These are phyloP conservation scores for Acer saccharum DNA, from an alignment of 345 rosid species.

Conservation along the genomic window DNA sequence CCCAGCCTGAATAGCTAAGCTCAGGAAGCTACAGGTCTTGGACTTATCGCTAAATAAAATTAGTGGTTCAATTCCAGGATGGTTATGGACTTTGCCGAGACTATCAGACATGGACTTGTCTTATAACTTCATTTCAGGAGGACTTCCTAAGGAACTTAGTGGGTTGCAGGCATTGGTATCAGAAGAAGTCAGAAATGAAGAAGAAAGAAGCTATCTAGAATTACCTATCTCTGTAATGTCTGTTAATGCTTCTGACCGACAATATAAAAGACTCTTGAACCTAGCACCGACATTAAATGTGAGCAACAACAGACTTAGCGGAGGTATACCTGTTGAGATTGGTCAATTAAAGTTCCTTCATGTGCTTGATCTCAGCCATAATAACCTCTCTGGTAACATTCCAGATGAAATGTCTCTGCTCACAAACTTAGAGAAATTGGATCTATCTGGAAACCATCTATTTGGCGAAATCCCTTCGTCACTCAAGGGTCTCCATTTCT, in stretches of 20 bases:
- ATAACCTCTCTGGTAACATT: too few species aligned
- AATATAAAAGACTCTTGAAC: constrained; percentile 7
- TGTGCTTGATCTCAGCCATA: constrained; percentile 1
- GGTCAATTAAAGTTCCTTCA: constrained; percentile 8
- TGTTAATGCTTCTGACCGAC: neutral
- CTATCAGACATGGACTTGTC: too few species aligned
- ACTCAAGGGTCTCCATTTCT: constrained; percentile 1
- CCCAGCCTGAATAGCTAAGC: too few species aligned
- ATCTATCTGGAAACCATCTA: constrained; percentile 7
- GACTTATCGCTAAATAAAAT: too few species aligned
- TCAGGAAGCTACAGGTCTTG: too few species aligned
- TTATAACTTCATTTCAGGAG: too few species aligned
- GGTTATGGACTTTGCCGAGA: too few species aligned
- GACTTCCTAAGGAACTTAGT: too few species aligned
- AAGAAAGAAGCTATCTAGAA: neutral
- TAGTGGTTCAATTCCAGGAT: too few species aligned
- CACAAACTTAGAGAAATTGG: constrained; percentile 1
- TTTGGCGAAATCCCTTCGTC: constrained; percentile 6
- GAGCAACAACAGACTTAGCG: constrained; percentile 7
- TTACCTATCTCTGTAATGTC: constrained; percentile 7
- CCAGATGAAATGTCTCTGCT: too few species aligned
- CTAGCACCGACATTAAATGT: constrained; percentile 9
- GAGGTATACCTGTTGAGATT: neutral
- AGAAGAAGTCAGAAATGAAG: neutral
- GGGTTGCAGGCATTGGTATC: neutral